These are phyloP conservation scores for Plasmodium ovale DNA, from an alignment of 169 alveolate species.

Conservation along the genomic window DNA sequence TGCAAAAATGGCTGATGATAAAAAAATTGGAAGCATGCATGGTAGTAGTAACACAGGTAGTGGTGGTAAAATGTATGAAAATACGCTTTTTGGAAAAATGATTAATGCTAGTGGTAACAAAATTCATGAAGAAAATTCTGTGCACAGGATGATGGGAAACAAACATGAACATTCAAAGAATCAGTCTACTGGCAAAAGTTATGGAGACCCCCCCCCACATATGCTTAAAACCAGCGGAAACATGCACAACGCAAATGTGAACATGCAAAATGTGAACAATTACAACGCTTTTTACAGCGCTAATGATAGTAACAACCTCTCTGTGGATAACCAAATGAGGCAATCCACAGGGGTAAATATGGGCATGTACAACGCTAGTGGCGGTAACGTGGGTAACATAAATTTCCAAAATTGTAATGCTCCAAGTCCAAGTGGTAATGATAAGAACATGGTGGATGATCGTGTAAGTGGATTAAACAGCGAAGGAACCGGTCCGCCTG, in stretches of 20 bases:
- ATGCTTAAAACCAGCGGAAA: background rate
- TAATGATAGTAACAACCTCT: conserved; percentile 3
- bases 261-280: conserved; percentile 9
- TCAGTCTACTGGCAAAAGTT: background rate
- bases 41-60: background rate
- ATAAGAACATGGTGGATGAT: conserved; percentile 4
- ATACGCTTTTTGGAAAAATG: background rate
- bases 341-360: background rate
- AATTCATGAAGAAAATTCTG: background rate
- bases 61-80: conserved; percentile 4
- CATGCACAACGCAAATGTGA: background rate
- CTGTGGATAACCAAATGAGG: conserved; percentile 26
- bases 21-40: background rate
- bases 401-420: conserved; percentile 23
- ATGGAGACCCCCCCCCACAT: background rate
- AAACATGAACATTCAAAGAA: background rate
- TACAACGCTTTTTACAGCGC: conserved; percentile 1
- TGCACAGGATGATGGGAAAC: background rate
- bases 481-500: background rate
- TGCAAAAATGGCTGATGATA: conserved; percentile 12
- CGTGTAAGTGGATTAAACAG: conserved; percentile 10
- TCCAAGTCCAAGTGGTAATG: background rate
- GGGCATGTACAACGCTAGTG: background rate
- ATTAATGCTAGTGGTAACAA: background rate
- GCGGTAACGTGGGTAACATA: background rate